These are phyloP conservation scores for Lagenaria siceraria DNA, from an alignment of 306 rosid species.

Conservation along the genomic window DNA sequence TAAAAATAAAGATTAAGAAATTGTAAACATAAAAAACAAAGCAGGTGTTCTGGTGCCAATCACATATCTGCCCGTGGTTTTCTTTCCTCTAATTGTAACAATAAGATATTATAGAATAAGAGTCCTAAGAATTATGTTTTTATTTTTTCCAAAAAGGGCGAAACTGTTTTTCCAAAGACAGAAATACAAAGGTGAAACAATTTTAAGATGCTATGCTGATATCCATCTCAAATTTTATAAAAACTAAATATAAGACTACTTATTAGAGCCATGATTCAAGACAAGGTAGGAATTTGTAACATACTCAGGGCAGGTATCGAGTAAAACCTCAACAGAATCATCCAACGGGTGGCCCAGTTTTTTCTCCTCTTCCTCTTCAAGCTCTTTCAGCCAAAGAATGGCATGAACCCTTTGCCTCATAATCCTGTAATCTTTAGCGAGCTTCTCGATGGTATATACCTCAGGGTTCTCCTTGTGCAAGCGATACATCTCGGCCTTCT, in stretches of 20 bases:
- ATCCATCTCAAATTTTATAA: slow-evolving; percentile 7
- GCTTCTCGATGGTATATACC: slow-evolving; percentile 60
- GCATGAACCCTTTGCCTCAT: slow-evolving; percentile 99
- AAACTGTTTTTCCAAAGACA: background rate
- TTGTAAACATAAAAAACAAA: background rate
- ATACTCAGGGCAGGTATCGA: slow-evolving; percentile 73
- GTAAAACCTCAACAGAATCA: slow-evolving; percentile 81
- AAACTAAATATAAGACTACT: background rate
- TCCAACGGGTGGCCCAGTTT: slow-evolving; percentile 71
- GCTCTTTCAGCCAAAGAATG: slow-evolving; percentile 85
- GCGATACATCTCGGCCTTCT: slow-evolving; percentile 71
- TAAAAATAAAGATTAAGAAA: background rate
- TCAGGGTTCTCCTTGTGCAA: slow-evolving; percentile 66
- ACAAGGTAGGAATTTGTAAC: slow-evolving; percentile 7
- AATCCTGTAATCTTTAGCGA: slow-evolving; percentile 69
- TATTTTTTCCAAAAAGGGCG: background rate
- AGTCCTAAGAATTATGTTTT: background rate
- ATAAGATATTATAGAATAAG: background rate
- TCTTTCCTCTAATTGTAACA: background rate
- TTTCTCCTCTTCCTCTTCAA: slow-evolving; percentile 75
- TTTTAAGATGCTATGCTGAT: background rate
- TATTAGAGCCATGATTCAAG: background rate
- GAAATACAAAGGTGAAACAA: background rate
- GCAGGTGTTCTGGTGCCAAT: background rate
- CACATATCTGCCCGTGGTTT: background rate